Evolutionary conservation across 1,139 yeast species (phyloP).

Genomic region (Pichia cactophila): DNA sequence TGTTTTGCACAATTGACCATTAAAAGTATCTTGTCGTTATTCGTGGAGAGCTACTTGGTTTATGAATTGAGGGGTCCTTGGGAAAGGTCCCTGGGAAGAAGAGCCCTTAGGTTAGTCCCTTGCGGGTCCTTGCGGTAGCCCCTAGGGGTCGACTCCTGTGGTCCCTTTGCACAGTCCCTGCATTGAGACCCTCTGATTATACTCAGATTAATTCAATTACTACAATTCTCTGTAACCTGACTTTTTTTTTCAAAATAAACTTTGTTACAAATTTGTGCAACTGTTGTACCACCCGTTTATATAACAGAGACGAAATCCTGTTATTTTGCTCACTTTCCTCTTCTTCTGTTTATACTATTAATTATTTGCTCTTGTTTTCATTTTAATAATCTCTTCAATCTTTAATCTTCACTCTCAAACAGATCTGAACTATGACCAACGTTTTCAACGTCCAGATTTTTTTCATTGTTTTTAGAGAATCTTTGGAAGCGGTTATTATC

Average conservation of each 20-base stretch:
- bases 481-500: constrained; percentile 83
- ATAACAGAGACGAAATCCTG: not conserved
- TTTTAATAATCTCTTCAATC: not conserved
- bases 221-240: too few species aligned
- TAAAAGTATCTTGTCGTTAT: too few species aligned
- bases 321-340: not conserved
- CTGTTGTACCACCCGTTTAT: not conserved
- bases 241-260: too few species aligned
- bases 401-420: not conserved
- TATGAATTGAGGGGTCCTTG: too few species aligned
- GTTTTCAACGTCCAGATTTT: constrained; percentile 57
- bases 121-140: too few species aligned
- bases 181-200: too few species aligned
- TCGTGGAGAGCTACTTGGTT: too few species aligned
- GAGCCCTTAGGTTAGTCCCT: too few species aligned
- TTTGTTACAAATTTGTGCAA: not conserved
- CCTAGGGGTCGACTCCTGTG: not conserved
- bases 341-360: not conserved
- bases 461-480: constrained; percentile 84
- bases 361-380: not conserved
- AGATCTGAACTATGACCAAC: constrained; percentile 13
- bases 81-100: too few species aligned
- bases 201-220: too few species aligned
- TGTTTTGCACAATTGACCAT: not conserved
- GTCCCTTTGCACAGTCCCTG: not conserved